Evolutionary conservation across 257 asterid species (phyloP).

Genomic region (Echites panduratus): DNA sequence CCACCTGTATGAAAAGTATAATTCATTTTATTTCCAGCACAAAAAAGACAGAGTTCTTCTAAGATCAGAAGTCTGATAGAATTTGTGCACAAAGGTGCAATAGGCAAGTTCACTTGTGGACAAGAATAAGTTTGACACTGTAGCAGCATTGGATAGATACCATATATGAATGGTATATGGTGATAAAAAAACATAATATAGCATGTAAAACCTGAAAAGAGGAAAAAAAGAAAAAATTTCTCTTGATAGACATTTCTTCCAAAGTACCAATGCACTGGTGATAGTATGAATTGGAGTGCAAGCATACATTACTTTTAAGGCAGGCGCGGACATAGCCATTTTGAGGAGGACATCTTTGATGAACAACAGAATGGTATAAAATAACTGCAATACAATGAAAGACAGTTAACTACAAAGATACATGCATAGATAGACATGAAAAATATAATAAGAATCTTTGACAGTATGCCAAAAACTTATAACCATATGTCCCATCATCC

Average conservation of each 20-base stretch:
- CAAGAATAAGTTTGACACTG: neutral
- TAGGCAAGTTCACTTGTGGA: neutral
- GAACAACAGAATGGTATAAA: slow-evolving; percentile 87
- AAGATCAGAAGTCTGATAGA: neutral
- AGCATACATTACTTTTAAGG: slow-evolving; percentile 99
- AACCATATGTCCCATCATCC: slow-evolving; percentile 97
- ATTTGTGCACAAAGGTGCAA: neutral
- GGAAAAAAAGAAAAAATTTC: neutral
- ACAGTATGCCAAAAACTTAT: slow-evolving; percentile 20
- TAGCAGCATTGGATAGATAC: neutral
- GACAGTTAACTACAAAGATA: neutral
- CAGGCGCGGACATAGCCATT: slow-evolving; percentile 88
- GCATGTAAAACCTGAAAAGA: neutral
- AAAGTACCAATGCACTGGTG: neutral
- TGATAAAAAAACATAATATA: neutral
- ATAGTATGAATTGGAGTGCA: slow-evolving; percentile 10
- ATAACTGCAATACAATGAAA: slow-evolving; percentile 52
- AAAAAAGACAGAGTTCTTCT: neutral
- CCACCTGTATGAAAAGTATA: slow-evolving; percentile 52
- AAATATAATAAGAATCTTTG: neutral
- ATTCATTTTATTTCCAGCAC: slow-evolving; percentile 11
- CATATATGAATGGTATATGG: neutral
- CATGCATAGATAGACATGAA: too few species aligned
- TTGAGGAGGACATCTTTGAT: slow-evolving; percentile 76
- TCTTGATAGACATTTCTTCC: neutral